A percentile compares a stretch with the other conserved stretches of the same genome.
Evolutionary conservation across 2,329 filamentous ascomycete species (phyloP).

Genomic region (Colletotrichum chrysophilum): DNA sequence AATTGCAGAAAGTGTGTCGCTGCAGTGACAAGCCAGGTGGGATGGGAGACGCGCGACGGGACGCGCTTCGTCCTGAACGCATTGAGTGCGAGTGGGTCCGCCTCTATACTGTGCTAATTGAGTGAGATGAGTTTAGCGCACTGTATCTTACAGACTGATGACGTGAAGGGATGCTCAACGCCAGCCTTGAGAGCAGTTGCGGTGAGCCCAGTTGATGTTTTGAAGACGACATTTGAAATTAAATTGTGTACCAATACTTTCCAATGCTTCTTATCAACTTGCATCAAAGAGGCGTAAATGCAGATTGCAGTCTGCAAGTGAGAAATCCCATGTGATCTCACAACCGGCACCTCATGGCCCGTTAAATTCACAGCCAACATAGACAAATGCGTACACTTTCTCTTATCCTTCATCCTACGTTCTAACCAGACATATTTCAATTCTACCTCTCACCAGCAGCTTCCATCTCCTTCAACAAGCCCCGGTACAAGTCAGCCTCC

Average conservation of each 20-base stretch:
- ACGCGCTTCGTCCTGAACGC: slow-evolving; percentile 14
- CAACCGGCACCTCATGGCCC: not conserved
- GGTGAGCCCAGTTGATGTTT: not conserved
- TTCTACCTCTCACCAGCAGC: not conserved
- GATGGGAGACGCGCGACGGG: slow-evolving; percentile 2
- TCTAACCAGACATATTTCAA: not conserved
- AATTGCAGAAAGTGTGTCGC: not conserved
- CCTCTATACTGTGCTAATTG: not conserved
- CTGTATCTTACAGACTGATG: not conserved
- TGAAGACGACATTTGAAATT: fast-evolving
- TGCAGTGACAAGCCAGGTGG: slow-evolving; percentile 4
- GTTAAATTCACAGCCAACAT: not conserved
- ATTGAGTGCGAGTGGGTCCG: slow-evolving; percentile 11
- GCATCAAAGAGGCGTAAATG: not conserved
- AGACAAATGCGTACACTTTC: not conserved
- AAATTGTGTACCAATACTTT: not conserved
- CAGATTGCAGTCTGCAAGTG: not conserved
- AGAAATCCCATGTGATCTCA: not conserved
- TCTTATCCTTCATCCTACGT: fast-evolving
- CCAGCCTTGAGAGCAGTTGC: not conserved
- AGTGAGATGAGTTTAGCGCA: fast-evolving
- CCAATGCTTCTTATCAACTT: fast-evolving
- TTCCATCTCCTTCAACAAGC: slow-evolving; percentile 50
- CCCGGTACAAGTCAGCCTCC: slow-evolving; percentile 74
- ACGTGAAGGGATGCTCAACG: not conserved